These are phyloP conservation scores for Hirsutella minnesotensis DNA, from an alignment of 2,329 filamentous ascomycete species.

Conservation along the genomic window DNA sequence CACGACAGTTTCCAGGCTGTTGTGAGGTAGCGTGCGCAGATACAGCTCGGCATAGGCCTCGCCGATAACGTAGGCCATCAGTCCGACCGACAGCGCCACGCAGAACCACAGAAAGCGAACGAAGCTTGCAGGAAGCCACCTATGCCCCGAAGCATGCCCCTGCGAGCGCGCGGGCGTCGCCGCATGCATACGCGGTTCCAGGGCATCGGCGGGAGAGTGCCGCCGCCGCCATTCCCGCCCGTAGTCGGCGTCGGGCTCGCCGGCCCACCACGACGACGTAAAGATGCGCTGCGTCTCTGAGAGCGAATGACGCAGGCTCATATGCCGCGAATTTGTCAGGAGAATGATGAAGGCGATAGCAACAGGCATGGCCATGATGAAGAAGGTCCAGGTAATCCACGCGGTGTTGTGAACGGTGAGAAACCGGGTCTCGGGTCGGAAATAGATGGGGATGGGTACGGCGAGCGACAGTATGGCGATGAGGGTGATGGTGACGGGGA, in stretches of 20 bases:
- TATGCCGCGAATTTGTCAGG: conserved; percentile 50
- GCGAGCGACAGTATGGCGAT: conserved; percentile 50
- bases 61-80: conserved; percentile 55
- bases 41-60: conserved; percentile 61
- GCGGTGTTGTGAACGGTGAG: conserved; percentile 51
- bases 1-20: conserved; percentile 53
- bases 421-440: conserved; percentile 37
- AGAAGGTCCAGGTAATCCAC: conserved; percentile 59
- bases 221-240: neutral
- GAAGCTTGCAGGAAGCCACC: conserved; percentile 54
- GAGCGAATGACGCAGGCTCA: conserved; percentile 46
- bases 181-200: conserved; percentile 24
- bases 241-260: conserved; percentile 33
- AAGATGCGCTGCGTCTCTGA: conserved; percentile 59
- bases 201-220: conserved; percentile 13
- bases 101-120: conserved; percentile 61
- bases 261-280: conserved; percentile 53
- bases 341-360: conserved; percentile 52
- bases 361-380: conserved; percentile 59
- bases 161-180: conserved; percentile 13
- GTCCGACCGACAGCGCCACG: conserved; percentile 46
- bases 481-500: conserved; percentile 49
- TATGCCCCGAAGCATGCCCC: conserved; percentile 31
- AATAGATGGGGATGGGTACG: conserved; percentile 48
- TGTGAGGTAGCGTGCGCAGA: conserved; percentile 52